Evolutionary conservation across 495 filamentous ascomycete species (phyloP), one percentile per base, ranked within the genome.

Genomic region (Trichoderma virens): DNA sequence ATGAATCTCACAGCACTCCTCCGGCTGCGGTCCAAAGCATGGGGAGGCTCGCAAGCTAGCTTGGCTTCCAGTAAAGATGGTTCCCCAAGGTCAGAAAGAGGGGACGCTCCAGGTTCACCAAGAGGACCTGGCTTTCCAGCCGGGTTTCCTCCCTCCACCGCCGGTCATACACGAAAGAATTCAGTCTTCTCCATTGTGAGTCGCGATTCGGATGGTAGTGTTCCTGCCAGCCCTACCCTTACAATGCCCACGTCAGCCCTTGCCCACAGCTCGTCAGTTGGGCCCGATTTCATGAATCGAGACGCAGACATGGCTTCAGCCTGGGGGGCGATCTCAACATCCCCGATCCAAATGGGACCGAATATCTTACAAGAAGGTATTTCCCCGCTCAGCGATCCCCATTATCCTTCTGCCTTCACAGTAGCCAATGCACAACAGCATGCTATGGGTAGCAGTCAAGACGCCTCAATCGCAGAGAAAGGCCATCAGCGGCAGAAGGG

Each of bases 21-120:
- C 75, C 89, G 86, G 67, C 75, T 94, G 38, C 82, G 91, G 0
- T 86, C 82, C 9, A 86, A 82, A 60, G 89, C 91, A 0, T 96
- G 90, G 85, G 90, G 90, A 38, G 90, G 90, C 0, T 93, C 90
- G 66, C 87, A 91, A 68, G 86, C 80, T 0, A 92, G 89, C 68
- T 71, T 90, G 14, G 79, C 80, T 28, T 79, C 77, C 14, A 65
- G 74, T 65, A 83, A 83, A 67, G 85, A 86, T 51, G 85, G 85
- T 35, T 89, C 85, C 60, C 83, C 84, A 9, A 71, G 77, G 65
- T 75, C 75, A 28, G 73, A 80, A 68, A 23, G 77, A 65, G 62
- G 73, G 30, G 65, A 74, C 56, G 65, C 65, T 56, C 56, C 75
- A 63, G 64, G 68, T 66, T 67, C 70, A 35, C 64, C 69, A 0